Evolutionary conservation across 306 rosid species (phyloP).

Genomic region (Pueraria montana): DNA sequence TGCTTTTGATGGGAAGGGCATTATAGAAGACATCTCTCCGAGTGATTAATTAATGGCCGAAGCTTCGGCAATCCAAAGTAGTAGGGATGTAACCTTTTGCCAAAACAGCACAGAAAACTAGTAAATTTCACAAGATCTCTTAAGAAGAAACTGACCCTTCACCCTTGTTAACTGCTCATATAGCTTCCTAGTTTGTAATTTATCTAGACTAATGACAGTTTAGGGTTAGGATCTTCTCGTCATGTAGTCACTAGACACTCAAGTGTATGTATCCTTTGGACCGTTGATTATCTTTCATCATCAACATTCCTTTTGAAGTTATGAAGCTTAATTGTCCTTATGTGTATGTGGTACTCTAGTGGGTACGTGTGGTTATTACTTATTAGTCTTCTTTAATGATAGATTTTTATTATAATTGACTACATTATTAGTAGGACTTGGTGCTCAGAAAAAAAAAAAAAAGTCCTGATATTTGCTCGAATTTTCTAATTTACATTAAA

Average conservation of each 20-base stretch:
- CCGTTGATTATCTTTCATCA: too few relatives aligned
- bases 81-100: slow-evolving; percentile 18
- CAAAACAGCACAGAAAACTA: background rate
- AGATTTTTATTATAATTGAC: background rate
- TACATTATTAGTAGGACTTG: background rate
- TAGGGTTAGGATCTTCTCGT: background rate
- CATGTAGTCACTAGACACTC: background rate
- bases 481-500: background rate
- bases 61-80: background rate
- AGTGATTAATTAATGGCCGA: background rate
- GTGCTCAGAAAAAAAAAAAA: too few relatives aligned
- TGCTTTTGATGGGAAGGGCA: slow-evolving; percentile 89
- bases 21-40: slow-evolving; percentile 76
- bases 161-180: background rate
- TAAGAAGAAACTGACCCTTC: slow-evolving; percentile 44
- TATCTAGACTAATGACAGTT: slow-evolving; percentile 27
- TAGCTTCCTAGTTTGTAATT: slow-evolving; percentile 18
- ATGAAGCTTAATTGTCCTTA: background rate
- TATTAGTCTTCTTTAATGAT: background rate
- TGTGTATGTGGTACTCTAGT: background rate
- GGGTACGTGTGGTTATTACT: slow-evolving; percentile 13
- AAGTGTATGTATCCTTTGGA: too few relatives aligned
- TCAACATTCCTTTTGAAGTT: background rate
- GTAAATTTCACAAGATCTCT: slow-evolving; percentile 25
- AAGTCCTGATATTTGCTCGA: too few relatives aligned